Conservation (phyloP, 495 filamentous ascomycete genomes). For the Letharia columbiana region DNA sequence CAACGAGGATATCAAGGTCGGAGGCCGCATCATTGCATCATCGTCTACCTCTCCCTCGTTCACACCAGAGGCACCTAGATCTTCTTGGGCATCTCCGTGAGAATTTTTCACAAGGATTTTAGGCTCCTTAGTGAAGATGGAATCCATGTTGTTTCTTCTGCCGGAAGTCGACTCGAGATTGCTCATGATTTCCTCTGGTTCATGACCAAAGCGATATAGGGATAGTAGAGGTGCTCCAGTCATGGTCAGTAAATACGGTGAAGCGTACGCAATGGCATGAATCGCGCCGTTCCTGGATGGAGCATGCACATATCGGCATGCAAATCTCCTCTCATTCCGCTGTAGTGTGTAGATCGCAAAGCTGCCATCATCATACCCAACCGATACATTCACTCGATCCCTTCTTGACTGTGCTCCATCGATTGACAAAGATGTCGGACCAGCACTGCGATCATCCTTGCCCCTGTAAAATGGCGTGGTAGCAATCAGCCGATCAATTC, state of each 20-base stretch:
- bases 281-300: constrained; percentile 53
- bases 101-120: not conserved
- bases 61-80: not conserved
- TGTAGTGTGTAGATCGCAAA: constrained; percentile 62
- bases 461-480: constrained; percentile 27
- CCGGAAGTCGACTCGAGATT: not conserved
- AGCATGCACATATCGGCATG: constrained; percentile 44
- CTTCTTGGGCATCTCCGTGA: not conserved
- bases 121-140: not conserved
- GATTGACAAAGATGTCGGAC: constrained; percentile 62
- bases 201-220: constrained; percentile 53
- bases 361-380: constrained; percentile 72
- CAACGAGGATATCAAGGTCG: constrained; percentile 65
- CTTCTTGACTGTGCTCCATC: constrained; percentile 36
- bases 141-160: not conserved
- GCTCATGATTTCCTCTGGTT: not conserved
- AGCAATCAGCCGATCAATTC: constrained; percentile 45
- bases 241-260: constrained; percentile 72
- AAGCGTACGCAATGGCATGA: constrained; percentile 63
- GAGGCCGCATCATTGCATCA: constrained; percentile 30
- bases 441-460: constrained; percentile 15
- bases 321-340: constrained; percentile 35
- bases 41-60: not conserved
- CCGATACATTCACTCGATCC: constrained; percentile 42
- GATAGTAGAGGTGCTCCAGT: constrained; percentile 63